Evolutionary conservation across 495 filamentous ascomycete genomes (phyloP).

Genomic region (Baudoinia panamericana): DNA sequence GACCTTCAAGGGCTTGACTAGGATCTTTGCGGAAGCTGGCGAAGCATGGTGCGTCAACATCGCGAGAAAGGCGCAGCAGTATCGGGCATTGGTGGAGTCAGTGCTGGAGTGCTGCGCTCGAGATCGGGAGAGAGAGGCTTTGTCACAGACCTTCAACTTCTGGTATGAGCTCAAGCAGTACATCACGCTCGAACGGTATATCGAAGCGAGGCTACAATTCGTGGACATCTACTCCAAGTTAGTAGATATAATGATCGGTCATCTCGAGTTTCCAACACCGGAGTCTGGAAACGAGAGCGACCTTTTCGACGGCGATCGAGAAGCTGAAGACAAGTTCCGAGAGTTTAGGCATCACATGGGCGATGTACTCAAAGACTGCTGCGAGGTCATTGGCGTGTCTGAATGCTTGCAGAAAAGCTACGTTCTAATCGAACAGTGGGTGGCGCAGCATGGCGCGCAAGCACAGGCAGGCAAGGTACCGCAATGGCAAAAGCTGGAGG

Average conservation of each 20-base stretch:
- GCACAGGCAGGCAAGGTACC: constrained; percentile 63
- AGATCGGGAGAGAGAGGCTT: constrained; percentile 78
- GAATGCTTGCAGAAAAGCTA: constrained; percentile 84
- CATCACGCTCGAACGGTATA: constrained; percentile 75
- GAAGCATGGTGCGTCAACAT: constrained; percentile 87
- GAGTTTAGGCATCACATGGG: constrained; percentile 96
- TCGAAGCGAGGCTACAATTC: constrained; percentile 59
- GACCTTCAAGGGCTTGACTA: constrained; percentile 71
- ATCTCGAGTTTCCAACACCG: constrained; percentile 75
- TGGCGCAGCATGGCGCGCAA: constrained; percentile 63
- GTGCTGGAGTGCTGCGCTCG: constrained; percentile 78
- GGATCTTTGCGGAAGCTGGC: constrained; percentile 84
- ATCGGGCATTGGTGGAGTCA: constrained; percentile 75
- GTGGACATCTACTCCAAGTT: constrained; percentile 71
- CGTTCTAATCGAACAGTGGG: constrained; percentile 72
- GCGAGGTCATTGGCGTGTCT: constrained; percentile 82
- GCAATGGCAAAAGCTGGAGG: constrained; percentile 92
- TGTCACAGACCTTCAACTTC: constrained; percentile 85
- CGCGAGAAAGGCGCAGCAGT: constrained; percentile 66
- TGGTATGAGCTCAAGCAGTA: constrained; percentile 99
- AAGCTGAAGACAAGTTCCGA: constrained; percentile 92
- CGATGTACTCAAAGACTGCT: constrained; percentile 94
- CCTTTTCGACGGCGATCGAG: constrained; percentile 87
- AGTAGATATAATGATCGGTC: constrained; percentile 85
- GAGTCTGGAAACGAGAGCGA: constrained; percentile 52